Evolutionary conservation across 2,329 filamentous ascomycete species (phyloP), one percentile per base, ranked within the genome.

Genomic region (Hawksworthiomyces lignivorus): DNA sequence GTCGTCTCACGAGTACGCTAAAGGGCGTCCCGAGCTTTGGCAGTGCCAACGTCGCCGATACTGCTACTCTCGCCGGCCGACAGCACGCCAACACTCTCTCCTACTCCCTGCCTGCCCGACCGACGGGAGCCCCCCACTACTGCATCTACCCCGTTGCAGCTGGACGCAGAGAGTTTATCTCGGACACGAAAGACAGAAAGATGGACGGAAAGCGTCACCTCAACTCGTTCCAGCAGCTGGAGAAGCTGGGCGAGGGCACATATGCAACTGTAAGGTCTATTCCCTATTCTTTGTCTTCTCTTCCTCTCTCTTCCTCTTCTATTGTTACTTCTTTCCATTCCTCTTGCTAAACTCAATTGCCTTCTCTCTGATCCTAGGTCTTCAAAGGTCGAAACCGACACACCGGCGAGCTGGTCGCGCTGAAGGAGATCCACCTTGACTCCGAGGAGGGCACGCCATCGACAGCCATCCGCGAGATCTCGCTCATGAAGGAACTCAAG

Each of bases 381-480:
- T 98, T 97, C 77, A 62, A 98, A 71, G 92, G 92, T 47, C 85
- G 90, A 52, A 98, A 98, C 64, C 80, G 92, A 54, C 89, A 97
- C 64, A 97, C 92, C 0, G 92, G 92, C 57, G 89, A 96, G 64
- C 82, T 95, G 47, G 92, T 98, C 28, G 92, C 92, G 6, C 75
- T 98, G 50, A 98, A 98, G 65, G 92, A 98, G 67, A 98, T 98
- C 55, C 92, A 98, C 61, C 85, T 98, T 49, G 92, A 98, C 64
- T 94, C 87, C 37, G 92, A 98, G 70, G 92, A 98, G 69, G 92
- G 92, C 54, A 98, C 92, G 0, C 92, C 92, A 4, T 94, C 86
- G 39, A 98, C 92, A 0, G 92, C 92, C 35, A 98, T 98, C 61
- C 87, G 92, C 57, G 92, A 98, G 65, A 98, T 98, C 56, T 96